These are phyloP conservation scores for Haplosporangium gracile DNA, from an alignment of 192 early-diverging fungal species.

Conservation along the genomic window DNA sequence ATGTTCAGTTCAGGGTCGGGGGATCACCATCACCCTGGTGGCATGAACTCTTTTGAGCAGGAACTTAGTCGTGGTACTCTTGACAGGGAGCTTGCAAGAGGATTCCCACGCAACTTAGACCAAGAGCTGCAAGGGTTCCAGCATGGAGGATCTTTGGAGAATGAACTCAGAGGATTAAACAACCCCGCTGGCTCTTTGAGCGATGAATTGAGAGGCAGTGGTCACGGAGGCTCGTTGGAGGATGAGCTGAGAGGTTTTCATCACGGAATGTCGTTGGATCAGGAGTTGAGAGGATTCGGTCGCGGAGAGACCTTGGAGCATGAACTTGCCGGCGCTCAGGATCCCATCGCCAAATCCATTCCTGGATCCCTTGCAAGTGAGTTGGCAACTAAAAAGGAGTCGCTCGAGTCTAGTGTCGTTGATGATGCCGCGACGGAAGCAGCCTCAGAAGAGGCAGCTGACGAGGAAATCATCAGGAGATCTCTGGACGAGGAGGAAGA, in stretches of 20 bases:
- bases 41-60: conserved; percentile 8
- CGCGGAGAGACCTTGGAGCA: conserved; percentile 11
- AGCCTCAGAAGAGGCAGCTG: background rate
- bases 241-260: conserved; percentile 5
- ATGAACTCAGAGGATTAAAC: background rate
- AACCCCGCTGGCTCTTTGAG: background rate
- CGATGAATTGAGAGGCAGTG: background rate
- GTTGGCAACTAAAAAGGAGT: background rate
- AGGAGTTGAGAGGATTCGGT: background rate
- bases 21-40: background rate
- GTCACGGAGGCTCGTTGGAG: background rate
- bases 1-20: conserved; percentile 20
- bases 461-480: background rate
- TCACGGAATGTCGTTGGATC: conserved; percentile 10
- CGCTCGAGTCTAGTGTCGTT: background rate
- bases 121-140: conserved; percentile 22
- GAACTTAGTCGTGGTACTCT: conserved; percentile 26
- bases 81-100: conserved; percentile 2
- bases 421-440: background rate
- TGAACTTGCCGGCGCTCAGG: background rate
- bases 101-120: background rate
- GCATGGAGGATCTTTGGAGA: background rate
- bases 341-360: background rate
- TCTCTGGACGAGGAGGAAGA: background rate
- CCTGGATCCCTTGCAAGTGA: conserved; percentile 13